phyloP scores from a whole-genome alignment of 2,329 filamentous ascomycete species.

The Pseudocercospora pini-densiflorae region DNA sequence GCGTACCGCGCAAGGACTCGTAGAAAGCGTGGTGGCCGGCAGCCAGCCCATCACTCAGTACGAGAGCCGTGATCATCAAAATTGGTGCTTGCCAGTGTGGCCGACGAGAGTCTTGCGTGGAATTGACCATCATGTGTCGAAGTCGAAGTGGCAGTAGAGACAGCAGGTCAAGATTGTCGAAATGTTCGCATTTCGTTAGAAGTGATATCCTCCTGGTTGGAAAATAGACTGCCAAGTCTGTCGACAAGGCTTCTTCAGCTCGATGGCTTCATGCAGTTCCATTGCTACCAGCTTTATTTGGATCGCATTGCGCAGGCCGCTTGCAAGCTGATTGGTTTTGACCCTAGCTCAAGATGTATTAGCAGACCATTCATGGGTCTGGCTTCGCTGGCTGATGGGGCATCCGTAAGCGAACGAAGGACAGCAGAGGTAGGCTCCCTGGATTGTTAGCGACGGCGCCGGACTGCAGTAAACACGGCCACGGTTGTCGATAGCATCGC shows the following conservation, averaged over 20 bases:
- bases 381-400: neutral
- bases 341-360: neutral
- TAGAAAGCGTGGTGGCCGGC: slow-evolving; percentile 19
- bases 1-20: slow-evolving; percentile 10
- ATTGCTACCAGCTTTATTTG: too few species aligned
- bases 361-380: neutral
- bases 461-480: neutral
- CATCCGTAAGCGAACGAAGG: neutral
- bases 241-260: too few species aligned
- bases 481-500: neutral
- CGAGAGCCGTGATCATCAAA: slow-evolving; percentile 13
- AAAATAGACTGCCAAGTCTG: too few species aligned
- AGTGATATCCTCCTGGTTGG: too few species aligned
- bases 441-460: neutral
- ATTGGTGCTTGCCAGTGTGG: slow-evolving; percentile 11
- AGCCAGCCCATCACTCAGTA: slow-evolving; percentile 6
- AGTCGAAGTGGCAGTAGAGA: too few species aligned
- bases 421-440: neutral
- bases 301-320: too few species aligned
- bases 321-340: neutral
- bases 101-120: too few species aligned
- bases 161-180: too few species aligned
- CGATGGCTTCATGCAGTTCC: too few species aligned
- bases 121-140: too few species aligned
- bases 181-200: too few species aligned